phyloP scores from a whole-genome alignment of 1,139 yeast genomes.

The Yamadazyma atlantica region DNA sequence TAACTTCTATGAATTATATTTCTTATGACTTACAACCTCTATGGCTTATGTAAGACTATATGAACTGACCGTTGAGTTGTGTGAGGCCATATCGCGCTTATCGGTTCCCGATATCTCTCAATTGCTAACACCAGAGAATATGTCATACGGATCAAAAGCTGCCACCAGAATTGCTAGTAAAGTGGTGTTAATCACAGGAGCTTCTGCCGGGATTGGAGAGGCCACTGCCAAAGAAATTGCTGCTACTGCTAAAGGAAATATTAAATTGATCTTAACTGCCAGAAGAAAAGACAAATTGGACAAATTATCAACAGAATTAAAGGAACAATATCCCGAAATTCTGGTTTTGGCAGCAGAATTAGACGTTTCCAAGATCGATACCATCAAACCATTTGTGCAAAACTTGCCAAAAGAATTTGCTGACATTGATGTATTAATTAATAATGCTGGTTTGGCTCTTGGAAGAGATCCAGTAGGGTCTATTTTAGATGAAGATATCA shows the following conservation, averaged over 20 bases:
- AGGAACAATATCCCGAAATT: constrained; percentile 24
- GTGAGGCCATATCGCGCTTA: too few relatives aligned
- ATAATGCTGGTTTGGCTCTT: constrained; percentile 46
- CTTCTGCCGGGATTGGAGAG: constrained; percentile 64
- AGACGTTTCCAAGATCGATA: constrained; percentile 37
- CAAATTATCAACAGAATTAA: constrained; percentile 27
- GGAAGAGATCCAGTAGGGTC: constrained; percentile 40
- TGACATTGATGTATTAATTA: constrained; percentile 40
- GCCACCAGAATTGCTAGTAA: constrained; percentile 62
- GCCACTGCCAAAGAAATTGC: constrained; percentile 44
- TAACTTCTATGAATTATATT: too few relatives aligned
- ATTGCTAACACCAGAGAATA: too few relatives aligned
- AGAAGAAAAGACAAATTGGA: constrained; percentile 41
- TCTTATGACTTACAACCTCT: too few relatives aligned
- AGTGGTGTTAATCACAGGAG: constrained; percentile 68
- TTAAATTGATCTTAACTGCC: constrained; percentile 42
- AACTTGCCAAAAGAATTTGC: constrained; percentile 34
- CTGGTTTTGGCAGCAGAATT: constrained; percentile 26
- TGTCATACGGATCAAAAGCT: constrained; percentile 54
- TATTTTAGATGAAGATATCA: constrained; percentile 32
- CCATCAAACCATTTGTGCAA: constrained; percentile 32
- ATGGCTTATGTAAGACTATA: too few relatives aligned
- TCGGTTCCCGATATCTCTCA: too few relatives aligned
- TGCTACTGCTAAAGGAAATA: constrained; percentile 36
- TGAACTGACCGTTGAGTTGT: too few relatives aligned